Evolutionary conservation across 768 basidiomycete species (phyloP).

Genomic region (Tephrocybe rancida): DNA sequence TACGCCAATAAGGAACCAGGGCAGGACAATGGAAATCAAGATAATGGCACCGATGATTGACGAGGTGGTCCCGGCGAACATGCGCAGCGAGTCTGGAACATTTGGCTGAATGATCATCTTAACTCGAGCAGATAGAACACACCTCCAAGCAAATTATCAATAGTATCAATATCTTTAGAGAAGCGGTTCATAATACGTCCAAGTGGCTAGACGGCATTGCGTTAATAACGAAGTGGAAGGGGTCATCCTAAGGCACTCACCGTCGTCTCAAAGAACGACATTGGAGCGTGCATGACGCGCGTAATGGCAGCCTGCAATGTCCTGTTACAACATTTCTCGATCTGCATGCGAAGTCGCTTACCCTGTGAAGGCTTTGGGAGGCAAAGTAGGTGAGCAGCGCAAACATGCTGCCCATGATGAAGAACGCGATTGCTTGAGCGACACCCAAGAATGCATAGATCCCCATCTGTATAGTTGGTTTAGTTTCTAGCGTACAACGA

Average conservation of each 20-base stretch:
- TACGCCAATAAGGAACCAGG: constrained; percentile 85
- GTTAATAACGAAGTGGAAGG: not conserved
- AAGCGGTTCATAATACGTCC: constrained; percentile 93
- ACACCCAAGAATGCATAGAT: constrained; percentile 78
- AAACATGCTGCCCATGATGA: constrained; percentile 66
- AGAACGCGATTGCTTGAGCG: constrained; percentile 66
- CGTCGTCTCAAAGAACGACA: constrained; percentile 90
- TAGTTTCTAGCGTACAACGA: not conserved
- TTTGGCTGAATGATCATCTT: not conserved
- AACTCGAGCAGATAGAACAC: constrained; percentile 4
- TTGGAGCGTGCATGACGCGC: constrained; percentile 81
- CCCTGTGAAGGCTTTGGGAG: constrained; percentile 67
- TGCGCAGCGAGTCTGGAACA: constrained; percentile 65
- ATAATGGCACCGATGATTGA: constrained; percentile 77
- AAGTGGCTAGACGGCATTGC: constrained; percentile 49
- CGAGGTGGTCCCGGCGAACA: constrained; percentile 65
- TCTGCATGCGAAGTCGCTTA: constrained; percentile 22
- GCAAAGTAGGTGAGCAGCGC: constrained; percentile 78
- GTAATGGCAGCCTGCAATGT: constrained; percentile 54
- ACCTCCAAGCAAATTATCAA: constrained; percentile 75
- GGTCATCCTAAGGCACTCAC: constrained; percentile 33
- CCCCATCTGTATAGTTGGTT: constrained; percentile 59
- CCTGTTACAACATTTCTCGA: not conserved
- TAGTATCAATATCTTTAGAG: constrained; percentile 83
- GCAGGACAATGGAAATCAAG: constrained; percentile 74